Conservation (phyloP, 371 early-diverging fungal genomes). For the Apophysomyces ossiformis region DNA sequence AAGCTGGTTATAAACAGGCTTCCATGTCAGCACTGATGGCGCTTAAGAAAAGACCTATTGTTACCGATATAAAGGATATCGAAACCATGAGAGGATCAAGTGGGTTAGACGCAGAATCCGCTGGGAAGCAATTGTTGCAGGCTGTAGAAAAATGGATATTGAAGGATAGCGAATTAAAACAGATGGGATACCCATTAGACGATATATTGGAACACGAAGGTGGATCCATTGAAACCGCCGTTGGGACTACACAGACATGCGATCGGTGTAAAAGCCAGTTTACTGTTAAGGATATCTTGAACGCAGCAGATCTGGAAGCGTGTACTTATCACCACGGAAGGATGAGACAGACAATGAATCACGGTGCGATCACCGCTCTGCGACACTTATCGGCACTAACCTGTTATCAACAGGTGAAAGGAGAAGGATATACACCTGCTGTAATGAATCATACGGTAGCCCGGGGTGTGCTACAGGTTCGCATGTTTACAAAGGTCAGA, state of each 20-base stretch:
- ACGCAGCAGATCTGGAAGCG: constrained; percentile 28
- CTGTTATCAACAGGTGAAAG: constrained; percentile 37
- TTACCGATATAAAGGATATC: constrained; percentile 34
- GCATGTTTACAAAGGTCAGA: constrained; percentile 50
- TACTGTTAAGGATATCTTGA: constrained; percentile 41
- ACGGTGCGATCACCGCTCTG: constrained; percentile 24
- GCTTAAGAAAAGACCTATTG: constrained; percentile 51
- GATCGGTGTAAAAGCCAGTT: constrained; percentile 56
- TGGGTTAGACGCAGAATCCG: constrained; percentile 47
- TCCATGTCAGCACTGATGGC: constrained; percentile 48
- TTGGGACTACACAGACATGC: constrained; percentile 38
- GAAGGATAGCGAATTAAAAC: constrained; percentile 29
- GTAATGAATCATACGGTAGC: constrained; percentile 47
- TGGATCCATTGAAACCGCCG: not conserved
- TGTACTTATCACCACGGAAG: constrained; percentile 52
- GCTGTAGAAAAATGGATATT: constrained; percentile 28
- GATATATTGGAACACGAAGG: constrained; percentile 15
- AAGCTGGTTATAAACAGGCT: constrained; percentile 53
- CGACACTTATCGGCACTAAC: not conserved
- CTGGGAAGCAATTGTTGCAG: constrained; percentile 48
- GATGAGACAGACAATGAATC: constrained; percentile 29
- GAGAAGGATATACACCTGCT: constrained; percentile 50
- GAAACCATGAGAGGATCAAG: constrained; percentile 59
- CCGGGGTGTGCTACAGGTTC: constrained; percentile 57
- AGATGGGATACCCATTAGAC: constrained; percentile 48